Evolutionary conservation across 192 early-diverging fungal species (phyloP), one percentile per base, ranked within the genome.

Genomic region (Coemansia reversa): DNA sequence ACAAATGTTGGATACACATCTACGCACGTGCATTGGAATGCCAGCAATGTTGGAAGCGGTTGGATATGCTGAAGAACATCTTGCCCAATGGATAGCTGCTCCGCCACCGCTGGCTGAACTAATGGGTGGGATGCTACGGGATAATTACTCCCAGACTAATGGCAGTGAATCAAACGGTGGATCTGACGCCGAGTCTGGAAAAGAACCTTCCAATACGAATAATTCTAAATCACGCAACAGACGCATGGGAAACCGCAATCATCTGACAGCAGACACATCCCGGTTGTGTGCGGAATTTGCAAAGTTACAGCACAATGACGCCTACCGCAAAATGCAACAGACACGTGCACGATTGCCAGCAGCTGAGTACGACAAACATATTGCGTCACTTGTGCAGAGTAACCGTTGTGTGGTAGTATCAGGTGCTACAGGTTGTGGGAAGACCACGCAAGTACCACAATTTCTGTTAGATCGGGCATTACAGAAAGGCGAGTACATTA

Each of bases 381-480:
- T 84, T 1, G 51, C 65, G 4, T 39, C 14, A 24, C 27, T 75
- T 7, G 54, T 81, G 0, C 9, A 5, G 9, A 2, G 14, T 5
- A 48, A 68, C 42, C 65, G 50, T 20, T 70, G 68, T 19, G 57
- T 71, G 22, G 62, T 84, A 20, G 51, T 84, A 0, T 55, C 72
- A 1, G 82, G 82, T 1, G 82, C 78, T 7, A 84, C 82, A 0
- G 82, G 82, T 8, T 81, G 78, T 32, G 82, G 82, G 28, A 83
- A 81, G 65, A 86, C 86, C 30, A 92, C 87, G 7, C 91, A 93
- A 72, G 86, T 96, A 7, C 94, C 94, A 16, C 93, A 96, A 70
- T 94, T 92, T 58, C 79, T 97, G 29, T 70, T 97, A 22, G 88
- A 91, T 53, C 82, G 76, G 12, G 87, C 87, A 9, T 86, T 93